Evolutionary conservation across 1,284 basidiomycete genomes (phyloP), one percentile per base, ranked within the genome.

Genomic region (Meira miltonrushii): DNA sequence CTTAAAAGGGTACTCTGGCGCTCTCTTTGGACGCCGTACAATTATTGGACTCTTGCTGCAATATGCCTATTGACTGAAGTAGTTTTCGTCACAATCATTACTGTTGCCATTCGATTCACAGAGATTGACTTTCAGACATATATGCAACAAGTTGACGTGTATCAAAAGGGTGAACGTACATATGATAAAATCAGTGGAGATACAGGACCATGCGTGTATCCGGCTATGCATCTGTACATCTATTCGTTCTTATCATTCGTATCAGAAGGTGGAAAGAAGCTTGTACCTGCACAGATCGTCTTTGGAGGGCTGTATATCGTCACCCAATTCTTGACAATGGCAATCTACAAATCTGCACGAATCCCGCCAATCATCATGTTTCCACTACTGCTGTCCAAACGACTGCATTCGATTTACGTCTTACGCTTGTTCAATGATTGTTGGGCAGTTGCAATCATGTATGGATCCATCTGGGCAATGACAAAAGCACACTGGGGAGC

Each of bases 121-220:
- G 94, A 99, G 80, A 99, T 99, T 72, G 95, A 99, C 80, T 98
- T 89, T 85, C 84, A 86, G 75, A 94, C 92, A 0, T 95, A 95
- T 74, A 88, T 93, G 84, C 82, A 88, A 60, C 95, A 98, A 64
- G 84, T 89, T 1, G 83, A 87, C 55, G 78, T 89, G 51, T 93
- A 89, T 79, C 73, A 88, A 48, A 83, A 85, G 48, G 94, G 94
- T 40, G 87, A 95, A 79, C 82, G 88, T 28, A 85, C 93, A 77
- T 99, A 98, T 77, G 82, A 85, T n/a, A 81, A 83, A 58, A 88
- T 99, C 60, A 82, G 84, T 60, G 94, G 94, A 0, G 92, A 92
- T 8, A 96, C 92, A 2, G 95, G 95, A 6, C 91, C 90, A 6
- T 82, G 95, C 13, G 93, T 97, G 49, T 99, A 99, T 79, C 95